Percentiles rank a stretch among this genome's conserved stretches.
phyloP scores from a whole-genome alignment of 179 eudicot species.

The Carnegiea gigantea region DNA sequence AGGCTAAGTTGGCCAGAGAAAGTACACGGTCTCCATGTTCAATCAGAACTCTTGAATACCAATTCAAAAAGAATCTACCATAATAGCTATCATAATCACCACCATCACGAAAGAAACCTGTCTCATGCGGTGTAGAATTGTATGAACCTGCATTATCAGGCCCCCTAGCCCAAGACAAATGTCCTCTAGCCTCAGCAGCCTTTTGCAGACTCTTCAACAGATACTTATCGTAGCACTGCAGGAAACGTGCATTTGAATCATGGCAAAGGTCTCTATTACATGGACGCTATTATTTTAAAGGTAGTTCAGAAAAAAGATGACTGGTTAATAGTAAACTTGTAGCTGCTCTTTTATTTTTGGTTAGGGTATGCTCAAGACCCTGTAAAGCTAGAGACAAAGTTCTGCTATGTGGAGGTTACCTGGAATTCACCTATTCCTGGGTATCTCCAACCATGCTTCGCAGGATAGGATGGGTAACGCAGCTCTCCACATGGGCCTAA shows the following conservation, averaged over 20 bases:
- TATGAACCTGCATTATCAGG: conserved; percentile 83
- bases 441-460: conserved; percentile 70
- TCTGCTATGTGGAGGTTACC: conserved; percentile 33
- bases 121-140: conserved; percentile 65
- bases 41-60: conserved; percentile 67
- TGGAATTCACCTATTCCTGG: conserved; percentile 94
- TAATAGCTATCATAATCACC: conserved; percentile 78
- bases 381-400: too few relatives aligned
- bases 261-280: too few relatives aligned
- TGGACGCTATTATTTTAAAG: too few relatives aligned
- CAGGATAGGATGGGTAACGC: conserved; percentile 82
- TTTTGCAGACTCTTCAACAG: conserved; percentile 52
- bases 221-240: conserved; percentile 82
- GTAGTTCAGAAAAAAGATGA: too few relatives aligned
- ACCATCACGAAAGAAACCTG: conserved; percentile 77
- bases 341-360: too few relatives aligned
- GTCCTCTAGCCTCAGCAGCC: conserved; percentile 75
- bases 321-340: too few relatives aligned
- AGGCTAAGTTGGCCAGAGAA: conserved; percentile 61
- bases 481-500: conserved; percentile 92
- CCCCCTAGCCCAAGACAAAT: conserved; percentile 65
- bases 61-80: conserved; percentile 77
- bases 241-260: not conserved
- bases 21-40: conserved; percentile 84
- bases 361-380: too few relatives aligned